Evolutionary conservation across 225 moss, liverwort and hornwort species (phyloP), one percentile per base, ranked within the genome.

Genomic region (Lunularia cruciata): DNA sequence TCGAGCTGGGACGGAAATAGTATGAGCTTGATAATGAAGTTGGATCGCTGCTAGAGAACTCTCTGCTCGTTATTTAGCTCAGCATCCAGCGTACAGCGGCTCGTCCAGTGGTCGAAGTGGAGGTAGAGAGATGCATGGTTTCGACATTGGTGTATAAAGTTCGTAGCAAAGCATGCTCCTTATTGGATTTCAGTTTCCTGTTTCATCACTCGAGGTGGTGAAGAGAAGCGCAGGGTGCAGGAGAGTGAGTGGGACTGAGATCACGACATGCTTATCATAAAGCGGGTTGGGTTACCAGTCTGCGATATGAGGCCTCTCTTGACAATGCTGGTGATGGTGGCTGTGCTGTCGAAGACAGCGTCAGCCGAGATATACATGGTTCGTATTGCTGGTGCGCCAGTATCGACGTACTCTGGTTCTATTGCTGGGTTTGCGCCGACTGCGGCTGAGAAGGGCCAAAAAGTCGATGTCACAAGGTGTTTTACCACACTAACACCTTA

Each of bases 361-460:
- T 33, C 52, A 6, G 77, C 74, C 14, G 81, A 82, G 72, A 78
- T 83, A 35, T 83, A 78, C 45, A 31, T 83, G 53, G 78, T 83
- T 12, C 82, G 82, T 18, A 58, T 75, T 46, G 63, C 59, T 10
- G 82, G 60, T 11, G 42, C 72, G 30, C 78, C 82, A 7, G 72
- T 83, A 38, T 48, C 71, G 3, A 68, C 74, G 12, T 78, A 78
- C 49, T 28, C 69, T 8, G 78, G 75, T 31, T 51, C 78, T 38
- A 23, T 75, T 19, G 55, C 71, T 6, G 81, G 77, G 5, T 37
- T 74, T 18, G 67, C 37, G 34, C 71, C 81, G 13, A 82, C 81
- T 19, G 81, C 71, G 12, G 71, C 74, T 7, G 43, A 65, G 37
- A 61, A 47, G n/a, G 77, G 81, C 5, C 28, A 36, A 13, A 67